Evolutionary conservation across 768 basidiomycete genomes (phyloP).

Genomic region (Tylopilus intermedius): DNA sequence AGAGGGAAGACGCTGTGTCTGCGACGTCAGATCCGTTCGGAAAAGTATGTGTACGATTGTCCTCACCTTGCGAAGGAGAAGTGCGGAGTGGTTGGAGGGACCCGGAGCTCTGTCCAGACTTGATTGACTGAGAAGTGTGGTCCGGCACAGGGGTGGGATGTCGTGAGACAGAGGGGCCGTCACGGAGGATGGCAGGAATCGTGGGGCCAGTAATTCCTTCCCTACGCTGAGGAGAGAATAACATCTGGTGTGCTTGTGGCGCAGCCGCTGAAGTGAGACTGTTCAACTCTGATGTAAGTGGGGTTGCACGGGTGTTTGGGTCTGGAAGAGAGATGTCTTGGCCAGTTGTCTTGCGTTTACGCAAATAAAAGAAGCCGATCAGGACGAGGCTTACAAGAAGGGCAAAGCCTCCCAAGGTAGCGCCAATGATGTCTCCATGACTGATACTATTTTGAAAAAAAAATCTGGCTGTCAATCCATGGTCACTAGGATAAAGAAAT

Average conservation of each 20-base stretch:
- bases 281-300: no score
- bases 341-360: conserved; percentile 2
- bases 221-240: no score
- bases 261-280: no score
- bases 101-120: not conserved
- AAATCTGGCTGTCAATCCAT: not conserved
- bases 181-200: conserved; percentile 14
- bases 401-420: conserved; percentile 10
- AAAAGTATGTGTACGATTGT: not conserved
- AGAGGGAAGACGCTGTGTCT: not conserved
- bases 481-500: not conserved
- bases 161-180: conserved; percentile 1
- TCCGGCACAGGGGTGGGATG: not conserved
- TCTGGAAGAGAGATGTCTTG: no score
- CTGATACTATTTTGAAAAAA: conserved; percentile 6
- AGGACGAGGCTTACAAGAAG: not conserved
- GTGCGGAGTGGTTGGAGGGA: conserved; percentile 5
- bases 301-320: no score
- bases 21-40: not conserved
- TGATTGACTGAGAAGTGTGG: conserved; percentile 1
- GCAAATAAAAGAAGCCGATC: not conserved
- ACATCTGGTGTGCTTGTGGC: no score
- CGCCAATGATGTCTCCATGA: conserved; percentile 13
- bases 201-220: not conserved
- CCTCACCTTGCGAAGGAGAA: not conserved